Evolutionary conservation across 2,329 filamentous ascomycete genomes (phyloP), one percentile per base, ranked within the genome.

Genomic region (Clarireedia sp.): DNA sequence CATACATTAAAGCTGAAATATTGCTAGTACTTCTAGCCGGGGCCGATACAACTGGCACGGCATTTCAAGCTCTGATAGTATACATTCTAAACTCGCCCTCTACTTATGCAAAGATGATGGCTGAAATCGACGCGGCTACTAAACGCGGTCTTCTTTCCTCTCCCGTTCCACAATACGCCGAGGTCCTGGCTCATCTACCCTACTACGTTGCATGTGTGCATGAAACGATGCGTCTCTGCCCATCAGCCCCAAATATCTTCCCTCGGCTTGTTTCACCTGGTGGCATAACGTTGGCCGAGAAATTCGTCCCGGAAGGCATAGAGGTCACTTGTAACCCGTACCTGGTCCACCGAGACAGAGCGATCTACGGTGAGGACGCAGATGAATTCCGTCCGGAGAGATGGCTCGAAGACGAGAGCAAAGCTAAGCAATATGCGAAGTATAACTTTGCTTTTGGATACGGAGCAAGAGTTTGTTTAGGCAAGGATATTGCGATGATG

Each of bases 361-460:
- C 48, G 10, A 29, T 54, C 16, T 54, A 48, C 21, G 51, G 44
- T 6, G 51, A 54, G 19, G 51, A 54, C 33, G 33, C 45, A 10
- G 36, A 54, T 48, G 36, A 17, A 3, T 54, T 49, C 16, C 51
- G 51, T 0, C 45, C 51, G 3, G 36, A 54, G 16, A 5, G 51
- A 23, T 54, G 51, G 51, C 51, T 54, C 3, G 51, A 54, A 24
- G 36, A 33, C 3, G 41, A 10, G 10, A 45, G 41, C 16, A 48
- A 49, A 4, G 23, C 51, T 0, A 54, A 41, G 36, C 4, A 38
- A 17, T 48, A 41, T 23, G 51, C 45, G 1, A 54, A 54, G 16
- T 54, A 54, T 21, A 48, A 48, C 12, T 41, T 54, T n/a, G 49
- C 44, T 7, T 54, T 26, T 47, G 51, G 51, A 29, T 54, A 49